Conservation (phyloP, 2,329 filamentous ascomycete genomes). For the Alternaria sp. region DNA sequence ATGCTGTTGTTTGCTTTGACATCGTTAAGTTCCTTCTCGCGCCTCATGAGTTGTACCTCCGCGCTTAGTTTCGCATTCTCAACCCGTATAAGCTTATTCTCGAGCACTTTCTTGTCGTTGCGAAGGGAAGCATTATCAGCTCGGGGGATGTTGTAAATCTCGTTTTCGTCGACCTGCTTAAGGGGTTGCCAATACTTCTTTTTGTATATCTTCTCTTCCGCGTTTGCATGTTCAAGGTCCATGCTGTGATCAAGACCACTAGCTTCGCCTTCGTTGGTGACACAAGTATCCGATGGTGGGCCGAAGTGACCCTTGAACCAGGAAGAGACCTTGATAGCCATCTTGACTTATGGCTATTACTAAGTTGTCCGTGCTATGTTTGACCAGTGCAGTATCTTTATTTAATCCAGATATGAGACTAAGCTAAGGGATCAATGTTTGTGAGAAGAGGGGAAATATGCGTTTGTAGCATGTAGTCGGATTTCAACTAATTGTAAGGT, state of each 20-base stretch:
- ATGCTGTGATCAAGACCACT: not conserved
- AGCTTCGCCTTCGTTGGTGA: not conserved
- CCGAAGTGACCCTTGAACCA: not conserved
- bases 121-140: not conserved
- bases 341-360: not conserved
- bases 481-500: not conserved
- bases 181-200: not conserved
- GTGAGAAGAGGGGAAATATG: not conserved
- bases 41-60: not conserved
- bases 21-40: not conserved
- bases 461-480: not conserved
- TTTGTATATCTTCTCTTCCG: not conserved
- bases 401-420: not conserved
- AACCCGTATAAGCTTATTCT: not conserved
- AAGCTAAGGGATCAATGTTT: not conserved
- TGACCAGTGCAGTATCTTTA: not conserved
- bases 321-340: not conserved
- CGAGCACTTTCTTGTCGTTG: not conserved
- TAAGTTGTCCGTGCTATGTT: not conserved
- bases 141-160: not conserved
- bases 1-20: not conserved
- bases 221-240: not conserved
- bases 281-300: not conserved
- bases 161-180: not conserved
- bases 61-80: not conserved